These are phyloP conservation scores for Dacryopinax primogenitus DNA, from an alignment of 768 basidiomycete species.

Conservation along the genomic window DNA sequence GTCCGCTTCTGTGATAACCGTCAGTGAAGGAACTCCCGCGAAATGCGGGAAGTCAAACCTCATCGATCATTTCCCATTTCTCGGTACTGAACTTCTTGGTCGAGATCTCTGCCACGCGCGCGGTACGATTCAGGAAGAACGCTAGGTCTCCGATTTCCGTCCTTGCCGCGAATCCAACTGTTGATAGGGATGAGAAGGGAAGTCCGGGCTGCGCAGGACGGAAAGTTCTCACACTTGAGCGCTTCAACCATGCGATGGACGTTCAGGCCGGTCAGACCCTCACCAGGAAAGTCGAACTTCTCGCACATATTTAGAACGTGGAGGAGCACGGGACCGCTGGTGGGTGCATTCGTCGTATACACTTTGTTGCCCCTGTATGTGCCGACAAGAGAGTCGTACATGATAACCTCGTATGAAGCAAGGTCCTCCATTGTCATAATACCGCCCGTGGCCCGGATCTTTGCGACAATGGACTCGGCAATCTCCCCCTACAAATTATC, in stretches of 20 bases:
- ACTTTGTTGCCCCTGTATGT: slow-evolving; percentile 65
- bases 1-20: slow-evolving; percentile 5
- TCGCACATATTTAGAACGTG: slow-evolving; percentile 88
- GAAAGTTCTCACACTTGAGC: slow-evolving; percentile 51
- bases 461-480: slow-evolving; percentile 62
- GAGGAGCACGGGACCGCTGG: slow-evolving; percentile 68
- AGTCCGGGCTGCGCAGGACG: not conserved
- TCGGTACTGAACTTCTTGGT: slow-evolving; percentile 35
- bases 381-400: slow-evolving; percentile 61
- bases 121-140: slow-evolving; percentile 41
- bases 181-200: not conserved
- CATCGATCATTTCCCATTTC: slow-evolving; percentile 10
- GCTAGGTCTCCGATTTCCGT: slow-evolving; percentile 72
- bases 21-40: slow-evolving; percentile 37
- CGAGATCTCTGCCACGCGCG: slow-evolving; percentile 48
- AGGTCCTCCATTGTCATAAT: slow-evolving; percentile 68
- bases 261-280: slow-evolving; percentile 46
- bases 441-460: slow-evolving; percentile 60
- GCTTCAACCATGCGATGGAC: slow-evolving; percentile 73
- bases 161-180: slow-evolving; percentile 57
- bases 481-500: slow-evolving; percentile 48
- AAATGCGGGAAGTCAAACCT: slow-evolving; percentile 60
- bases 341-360: slow-evolving; percentile 75
- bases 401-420: slow-evolving; percentile 51
- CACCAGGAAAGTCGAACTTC: slow-evolving; percentile 41